Base-by-base conservation (phyloP, 2,329 filamentous ascomycete genomes). In the Myotisia sp. region DNA sequence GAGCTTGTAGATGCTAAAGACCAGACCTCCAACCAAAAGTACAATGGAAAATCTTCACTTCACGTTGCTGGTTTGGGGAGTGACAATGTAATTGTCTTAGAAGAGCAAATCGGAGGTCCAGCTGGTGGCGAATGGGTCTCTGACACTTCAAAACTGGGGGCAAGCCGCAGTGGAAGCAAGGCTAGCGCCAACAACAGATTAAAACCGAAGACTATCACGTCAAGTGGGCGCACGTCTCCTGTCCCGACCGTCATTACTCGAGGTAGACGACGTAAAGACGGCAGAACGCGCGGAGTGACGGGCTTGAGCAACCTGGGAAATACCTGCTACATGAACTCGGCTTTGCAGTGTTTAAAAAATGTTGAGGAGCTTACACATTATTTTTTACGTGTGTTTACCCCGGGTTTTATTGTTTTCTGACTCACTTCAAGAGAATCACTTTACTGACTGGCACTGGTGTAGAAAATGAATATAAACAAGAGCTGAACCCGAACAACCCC, bases 301-400 rank as follows among this genome's bases (percentile, higher is more conserved):
- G 90, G 90, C 21, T 63, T 98, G 34, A 75, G 73, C 43, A 98
- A 98, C 50, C 63, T 98, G 9, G 90, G 90, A 31, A 98, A 98
- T 50, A 95, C 90, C 0, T 98, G 90, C 59, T 98, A 98, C 61
- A 94, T 95, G 86, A 95, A 95, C 57, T 93, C 87, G 14, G 90
- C 90, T 6, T 65, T 95, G 36, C 90, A 98, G 54, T 98, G 90
- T 54, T 74, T 98, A 33, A 76, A 87, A 33, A 92, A 83, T 47
- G 85, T 94, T 0, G 83, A 93, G 51, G 90, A 98, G 56, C 63
- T 98, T 43, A 87, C 84, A 4, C 77, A 85, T 49, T 98, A 93
- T 56, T 95, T 98, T 56, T 58, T 94, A 32, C 67, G 56, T 49
- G 53, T 58, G 64, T n/a, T n/a, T n/a, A 58, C 39, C 31, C 7